A percentile compares a stretch with the other conserved stretches of the same genome.
Conservation (phyloP, 306 rosid genomes). For the Acmispon strigosus region DNA sequence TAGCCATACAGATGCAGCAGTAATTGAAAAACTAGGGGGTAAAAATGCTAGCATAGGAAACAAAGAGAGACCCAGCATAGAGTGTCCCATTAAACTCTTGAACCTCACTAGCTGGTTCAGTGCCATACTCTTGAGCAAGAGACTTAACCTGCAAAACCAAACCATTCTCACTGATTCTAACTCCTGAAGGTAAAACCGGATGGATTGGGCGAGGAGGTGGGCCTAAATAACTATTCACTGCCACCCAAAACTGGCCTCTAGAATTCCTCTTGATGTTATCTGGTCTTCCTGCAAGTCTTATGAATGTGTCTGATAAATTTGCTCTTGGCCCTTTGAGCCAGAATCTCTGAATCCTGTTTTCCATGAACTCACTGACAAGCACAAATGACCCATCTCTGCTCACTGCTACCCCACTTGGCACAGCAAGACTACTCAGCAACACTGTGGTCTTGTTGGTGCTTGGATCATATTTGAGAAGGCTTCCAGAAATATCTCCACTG, state of each 20-base stretch:
- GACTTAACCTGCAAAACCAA: background rate
- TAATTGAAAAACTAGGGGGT: background rate
- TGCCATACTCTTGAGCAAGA: slow-evolving; percentile 20
- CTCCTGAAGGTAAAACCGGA: background rate
- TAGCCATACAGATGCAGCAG: background rate
- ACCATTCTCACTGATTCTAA: slow-evolving; percentile 10
- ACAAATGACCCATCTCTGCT: slow-evolving; percentile 30
- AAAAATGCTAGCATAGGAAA: slow-evolving; percentile 11
- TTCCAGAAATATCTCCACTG: slow-evolving; percentile 34
- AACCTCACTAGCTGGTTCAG: slow-evolving; percentile 23
- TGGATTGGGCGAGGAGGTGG: slow-evolving; percentile 3
- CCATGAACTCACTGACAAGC: slow-evolving; percentile 29
- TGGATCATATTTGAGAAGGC: slow-evolving; percentile 29
- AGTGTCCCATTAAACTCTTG: slow-evolving; percentile 32
- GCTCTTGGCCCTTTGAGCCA: slow-evolving; percentile 34
- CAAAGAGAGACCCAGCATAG: slow-evolving; percentile 9
- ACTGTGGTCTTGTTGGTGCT: slow-evolving; percentile 26
- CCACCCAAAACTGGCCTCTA: slow-evolving; percentile 32
- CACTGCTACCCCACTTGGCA: slow-evolving; percentile 39
- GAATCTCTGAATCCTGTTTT: slow-evolving; percentile 24
- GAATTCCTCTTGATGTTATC: slow-evolving; percentile 27
- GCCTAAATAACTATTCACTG: slow-evolving; percentile 9
- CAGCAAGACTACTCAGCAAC: slow-evolving; percentile 26
- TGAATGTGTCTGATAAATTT: slow-evolving; percentile 24
- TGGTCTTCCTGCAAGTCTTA: slow-evolving; percentile 7